Base-by-base conservation (phyloP, 768 basidiomycete genomes). In the Leccinellum albellum region DNA sequence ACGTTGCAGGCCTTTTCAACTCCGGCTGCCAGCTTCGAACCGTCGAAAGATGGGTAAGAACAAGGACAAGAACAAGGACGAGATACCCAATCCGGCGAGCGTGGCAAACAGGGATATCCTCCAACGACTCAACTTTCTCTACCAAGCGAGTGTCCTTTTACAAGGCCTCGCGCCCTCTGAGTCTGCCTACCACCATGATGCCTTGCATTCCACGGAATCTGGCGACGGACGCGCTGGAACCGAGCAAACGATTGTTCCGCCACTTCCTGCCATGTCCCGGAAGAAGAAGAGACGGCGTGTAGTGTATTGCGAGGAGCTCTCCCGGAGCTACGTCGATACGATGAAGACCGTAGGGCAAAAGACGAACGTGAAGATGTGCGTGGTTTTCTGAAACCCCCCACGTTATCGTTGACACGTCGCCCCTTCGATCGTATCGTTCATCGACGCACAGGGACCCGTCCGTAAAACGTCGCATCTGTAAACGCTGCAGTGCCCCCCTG, bases 81-180 rank as follows among this genome's bases (percentile, higher is more conserved):
- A 82, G 17, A 72, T 65, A 9, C 85, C 85, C 6, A 88, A 81
- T 56, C 76, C 83, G 2, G 79, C 76, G 69, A 80, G 72, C 58
- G 78, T 88, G 31, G 64, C 78, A 12, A 90, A 91, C 68, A 77
- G 84, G 28, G 92, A 94, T 66, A 82, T 89, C 48, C 79, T 91
- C 21, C 91, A 94, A 70, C 80, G 91, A 28, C 79, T 94, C 59
- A 93, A 89, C 72, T 94, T 89, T 69, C 80, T 94, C 33, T 92
- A 89, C 66, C 92, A 93, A 72, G 88, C 90, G 33, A 86, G 87
- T 64, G 77, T 81, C 13, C 86, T 85, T 58, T 75, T 91, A 20
- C 78, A 74, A 53, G 74, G 74, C 12, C 69, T 79, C 49, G 61
- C 70, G 35, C 58, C 69, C 20, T 40, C 58, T 20, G 13, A 21